These are phyloP conservation scores for Aphanomyces invadans DNA, from an alignment of 352 stramenopile species.

Conservation along the genomic window DNA sequence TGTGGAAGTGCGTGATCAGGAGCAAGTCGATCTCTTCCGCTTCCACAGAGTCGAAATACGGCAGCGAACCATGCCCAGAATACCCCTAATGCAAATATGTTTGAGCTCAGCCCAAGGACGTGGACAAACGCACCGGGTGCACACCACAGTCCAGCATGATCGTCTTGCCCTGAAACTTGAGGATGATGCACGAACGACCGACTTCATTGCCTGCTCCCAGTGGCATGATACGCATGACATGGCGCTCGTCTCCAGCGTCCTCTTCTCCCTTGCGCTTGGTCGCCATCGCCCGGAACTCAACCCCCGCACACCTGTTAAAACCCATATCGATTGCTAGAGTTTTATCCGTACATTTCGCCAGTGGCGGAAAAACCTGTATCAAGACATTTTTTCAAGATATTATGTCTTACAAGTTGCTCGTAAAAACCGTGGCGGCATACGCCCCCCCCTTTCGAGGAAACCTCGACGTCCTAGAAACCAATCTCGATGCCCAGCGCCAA, in stretches of 20 bases:
- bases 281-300: background rate
- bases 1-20: slow-evolving; percentile 99
- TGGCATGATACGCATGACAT: slow-evolving; percentile 91
- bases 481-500: too few species aligned
- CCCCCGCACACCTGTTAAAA: background rate
- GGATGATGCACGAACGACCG: slow-evolving; percentile 97
- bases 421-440: background rate
- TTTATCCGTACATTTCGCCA: too few species aligned
- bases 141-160: slow-evolving; percentile 93
- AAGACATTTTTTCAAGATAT: too few species aligned
- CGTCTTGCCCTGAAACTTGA: slow-evolving; percentile 99
- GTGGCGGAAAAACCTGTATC: too few species aligned
- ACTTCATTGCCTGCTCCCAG: slow-evolving; percentile 98
- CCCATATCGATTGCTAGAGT: too few species aligned
- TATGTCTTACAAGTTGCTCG: background rate
- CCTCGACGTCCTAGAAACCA: too few species aligned
- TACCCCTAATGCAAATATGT: too few species aligned
- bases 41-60: slow-evolving; percentile 98
- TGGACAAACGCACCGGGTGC: slow-evolving; percentile 36
- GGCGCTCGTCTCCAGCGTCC: slow-evolving; percentile 61
- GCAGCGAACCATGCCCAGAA: slow-evolving; percentile 93
- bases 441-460: background rate
- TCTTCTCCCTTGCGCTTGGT: slow-evolving; percentile 39
- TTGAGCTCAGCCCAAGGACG: too few species aligned
- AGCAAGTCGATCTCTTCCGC: slow-evolving; percentile 93